Evolutionary conservation across 306 rosid species (phyloP).

Genomic region (Corylus americana): DNA sequence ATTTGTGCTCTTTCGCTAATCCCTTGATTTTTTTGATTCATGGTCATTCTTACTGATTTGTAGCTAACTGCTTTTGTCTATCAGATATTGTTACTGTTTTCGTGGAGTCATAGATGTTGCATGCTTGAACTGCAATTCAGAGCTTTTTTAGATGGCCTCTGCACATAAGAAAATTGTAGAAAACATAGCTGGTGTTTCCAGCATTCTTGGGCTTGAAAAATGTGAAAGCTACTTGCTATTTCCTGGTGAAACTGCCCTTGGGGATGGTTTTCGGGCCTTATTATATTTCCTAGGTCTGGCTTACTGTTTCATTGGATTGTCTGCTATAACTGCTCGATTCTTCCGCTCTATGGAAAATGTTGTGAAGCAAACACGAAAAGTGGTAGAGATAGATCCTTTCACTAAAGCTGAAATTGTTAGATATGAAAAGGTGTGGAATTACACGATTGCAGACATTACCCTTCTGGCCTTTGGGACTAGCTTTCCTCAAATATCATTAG

Average conservation of each 20-base stretch:
- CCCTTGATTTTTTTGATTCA: neutral
- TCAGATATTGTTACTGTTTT: conserved; percentile 38
- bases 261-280: conserved; percentile 46
- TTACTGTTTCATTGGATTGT: conserved; percentile 83
- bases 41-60: neutral
- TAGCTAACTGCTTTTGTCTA: conserved; percentile 3
- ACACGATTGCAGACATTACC: conserved; percentile 88
- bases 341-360: conserved; percentile 89
- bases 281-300: conserved; percentile 75
- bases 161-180: conserved; percentile 29
- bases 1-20: neutral
- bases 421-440: conserved; percentile 89
- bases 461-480: conserved; percentile 96
- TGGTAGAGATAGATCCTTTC: conserved; percentile 62
- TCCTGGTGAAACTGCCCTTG: conserved; percentile 60
- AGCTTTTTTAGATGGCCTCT: conserved; percentile 38
- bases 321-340: conserved; percentile 84
- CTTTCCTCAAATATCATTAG: conserved; percentile 96
- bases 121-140: conserved; percentile 30
- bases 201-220: conserved; percentile 34
- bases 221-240: conserved; percentile 74
- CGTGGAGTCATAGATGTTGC: conserved; percentile 9
- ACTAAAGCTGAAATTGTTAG: conserved; percentile 46
- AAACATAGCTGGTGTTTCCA: conserved; percentile 38
- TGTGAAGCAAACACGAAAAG: conserved; percentile 73